These are phyloP conservation scores for Spongiforma sp. DNA, from an alignment of 1,284 basidiomycete genomes.

Conservation along the genomic window DNA sequence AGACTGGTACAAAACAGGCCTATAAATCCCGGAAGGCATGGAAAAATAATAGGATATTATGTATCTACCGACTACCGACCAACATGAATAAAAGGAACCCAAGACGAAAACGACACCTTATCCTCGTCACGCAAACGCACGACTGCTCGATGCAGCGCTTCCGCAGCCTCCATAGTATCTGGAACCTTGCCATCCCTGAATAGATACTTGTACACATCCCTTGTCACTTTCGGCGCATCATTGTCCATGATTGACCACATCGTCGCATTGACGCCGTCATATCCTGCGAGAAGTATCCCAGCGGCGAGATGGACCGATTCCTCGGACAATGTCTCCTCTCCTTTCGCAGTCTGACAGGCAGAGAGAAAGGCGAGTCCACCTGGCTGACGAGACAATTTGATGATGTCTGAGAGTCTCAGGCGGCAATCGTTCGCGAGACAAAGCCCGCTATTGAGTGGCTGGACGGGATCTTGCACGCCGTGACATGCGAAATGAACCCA, in stretches of 20 bases:
- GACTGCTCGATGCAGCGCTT: not conserved
- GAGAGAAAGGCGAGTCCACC: not conserved
- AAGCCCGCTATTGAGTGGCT: not conserved
- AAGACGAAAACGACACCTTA: not conserved
- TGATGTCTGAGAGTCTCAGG: not conserved
- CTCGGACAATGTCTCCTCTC: not conserved
- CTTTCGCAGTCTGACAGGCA: not conserved
- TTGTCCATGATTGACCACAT: not conserved
- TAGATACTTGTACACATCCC: not conserved
- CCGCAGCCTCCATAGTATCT: not conserved
- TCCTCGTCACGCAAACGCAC: too few species aligned
- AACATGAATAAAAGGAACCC: constrained; percentile 27
- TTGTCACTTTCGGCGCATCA: not conserved
- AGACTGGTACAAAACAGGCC: too few species aligned
- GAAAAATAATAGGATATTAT: too few species aligned
- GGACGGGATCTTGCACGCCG: not conserved
- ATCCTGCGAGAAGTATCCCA: not conserved
- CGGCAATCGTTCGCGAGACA: not conserved
- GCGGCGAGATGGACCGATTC: not conserved
- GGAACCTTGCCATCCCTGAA: not conserved
- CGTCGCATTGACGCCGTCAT: not conserved
- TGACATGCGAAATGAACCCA: not conserved
- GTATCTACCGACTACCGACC: too few species aligned
- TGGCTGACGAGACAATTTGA: not conserved
- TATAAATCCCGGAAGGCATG: too few species aligned